These are phyloP conservation scores for Logfia minima DNA, from an alignment of 129 eudicot genomes.

Conservation along the genomic window DNA sequence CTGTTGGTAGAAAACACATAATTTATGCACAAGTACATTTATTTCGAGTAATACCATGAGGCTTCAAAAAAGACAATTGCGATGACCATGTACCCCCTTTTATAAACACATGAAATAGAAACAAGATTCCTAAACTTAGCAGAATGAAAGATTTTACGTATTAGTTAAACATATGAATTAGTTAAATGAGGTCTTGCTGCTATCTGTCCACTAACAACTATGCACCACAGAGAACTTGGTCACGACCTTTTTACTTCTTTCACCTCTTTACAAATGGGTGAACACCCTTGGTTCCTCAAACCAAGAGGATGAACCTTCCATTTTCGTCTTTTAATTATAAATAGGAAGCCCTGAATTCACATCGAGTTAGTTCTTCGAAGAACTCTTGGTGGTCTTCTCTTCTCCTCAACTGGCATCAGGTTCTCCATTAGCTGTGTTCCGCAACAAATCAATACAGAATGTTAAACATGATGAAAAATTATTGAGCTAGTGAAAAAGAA, in stretches of 20 bases:
- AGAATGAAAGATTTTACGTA: not conserved
- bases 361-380: conserved; percentile 58
- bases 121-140: conserved; percentile 4
- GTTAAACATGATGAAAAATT: not conserved
- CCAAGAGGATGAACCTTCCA: conserved; percentile 17
- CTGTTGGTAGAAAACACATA: not conserved
- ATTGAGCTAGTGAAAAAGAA: not conserved
- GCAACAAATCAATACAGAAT: conserved; percentile 1
- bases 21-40: not conserved
- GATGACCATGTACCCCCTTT: conserved; percentile 2
- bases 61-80: not conserved
- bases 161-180: not conserved
- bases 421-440: conserved; percentile 69
- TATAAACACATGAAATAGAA: conserved; percentile 14
- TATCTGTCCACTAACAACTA: conserved; percentile 25
- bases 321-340: conserved; percentile 13
- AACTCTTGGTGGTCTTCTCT: conserved; percentile 51
- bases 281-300: conserved; percentile 1
- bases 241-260: conserved; percentile 8
- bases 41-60: not conserved
- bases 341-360: conserved; percentile 30
- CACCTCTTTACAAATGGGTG: conserved; percentile 33
- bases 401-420: conserved; percentile 66
- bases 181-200: conserved; percentile 13
- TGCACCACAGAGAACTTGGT: conserved; percentile 19